Evolutionary conservation across 2,329 filamentous ascomycete genomes (phyloP).

Genomic region (Penicillium hesseltinei): DNA sequence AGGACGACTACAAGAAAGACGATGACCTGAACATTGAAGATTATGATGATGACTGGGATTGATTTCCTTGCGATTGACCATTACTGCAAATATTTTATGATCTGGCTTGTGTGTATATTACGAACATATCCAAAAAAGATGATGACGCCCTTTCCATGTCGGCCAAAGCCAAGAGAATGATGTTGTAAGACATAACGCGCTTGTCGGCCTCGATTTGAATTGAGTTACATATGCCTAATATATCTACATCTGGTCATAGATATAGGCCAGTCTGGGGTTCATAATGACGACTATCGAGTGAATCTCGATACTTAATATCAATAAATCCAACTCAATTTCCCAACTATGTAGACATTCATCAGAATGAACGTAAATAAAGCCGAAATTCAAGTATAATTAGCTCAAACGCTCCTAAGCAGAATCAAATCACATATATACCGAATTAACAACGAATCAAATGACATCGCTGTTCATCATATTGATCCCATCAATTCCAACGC

Average conservation of each 20-base stretch:
- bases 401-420: neutral
- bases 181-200: neutral
- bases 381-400: neutral
- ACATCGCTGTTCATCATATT: neutral
- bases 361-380: neutral
- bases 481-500: neutral
- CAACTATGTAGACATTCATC: neutral
- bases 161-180: neutral
- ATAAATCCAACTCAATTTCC: neutral
- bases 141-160: neutral
- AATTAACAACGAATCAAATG: neutral
- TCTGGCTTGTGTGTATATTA: conserved; percentile 24
- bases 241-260: neutral
- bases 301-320: neutral
- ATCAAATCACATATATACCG: neutral
- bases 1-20: conserved; percentile 53
- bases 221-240: neutral
- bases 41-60: conserved; percentile 60
- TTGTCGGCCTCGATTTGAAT: neutral
- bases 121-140: conserved; percentile 11
- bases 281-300: neutral
- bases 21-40: conserved; percentile 48
- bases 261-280: neutral
- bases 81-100: conserved; percentile 17
- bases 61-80: conserved; percentile 21